Conservation (phyloP, 2,329 filamentous ascomycete genomes). For the Didymella glomerata region DNA sequence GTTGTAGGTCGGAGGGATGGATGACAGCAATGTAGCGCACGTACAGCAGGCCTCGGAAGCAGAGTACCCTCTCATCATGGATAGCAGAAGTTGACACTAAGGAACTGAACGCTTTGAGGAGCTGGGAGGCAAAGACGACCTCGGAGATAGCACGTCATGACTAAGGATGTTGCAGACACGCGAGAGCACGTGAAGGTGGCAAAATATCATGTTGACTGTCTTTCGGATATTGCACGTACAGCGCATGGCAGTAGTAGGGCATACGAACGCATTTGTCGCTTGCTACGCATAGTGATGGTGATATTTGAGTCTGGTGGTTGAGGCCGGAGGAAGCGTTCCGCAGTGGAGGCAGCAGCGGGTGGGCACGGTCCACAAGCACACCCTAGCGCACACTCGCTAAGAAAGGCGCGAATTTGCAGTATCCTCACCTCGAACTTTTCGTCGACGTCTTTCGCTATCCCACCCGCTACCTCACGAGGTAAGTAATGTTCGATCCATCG, state of each 20-base stretch:
- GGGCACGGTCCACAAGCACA: slow-evolving; percentile 18
- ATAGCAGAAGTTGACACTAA: slow-evolving; percentile 6
- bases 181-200: slow-evolving; percentile 35
- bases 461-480: slow-evolving; percentile 47
- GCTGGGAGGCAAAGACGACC: slow-evolving; percentile 23
- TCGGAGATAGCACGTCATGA: slow-evolving; percentile 44
- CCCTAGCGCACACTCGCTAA: slow-evolving; percentile 24
- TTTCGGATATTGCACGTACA: not conserved
- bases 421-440: slow-evolving; percentile 37
- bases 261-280: not conserved
- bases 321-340: slow-evolving; percentile 1
- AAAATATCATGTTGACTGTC: not conserved
- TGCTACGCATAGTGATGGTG: not conserved
- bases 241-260: not conserved
- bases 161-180: slow-evolving; percentile 34
- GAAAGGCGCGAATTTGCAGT: slow-evolving; percentile 30
- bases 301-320: slow-evolving; percentile 12
- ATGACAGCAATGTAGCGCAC: slow-evolving; percentile 69
- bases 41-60: slow-evolving; percentile 69
- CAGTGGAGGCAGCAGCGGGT: not conserved
- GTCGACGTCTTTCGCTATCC: slow-evolving; percentile 31
- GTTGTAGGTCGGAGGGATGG: slow-evolving; percentile 61
- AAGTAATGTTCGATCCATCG: slow-evolving; percentile 42
- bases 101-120: slow-evolving; percentile 12
- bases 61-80: slow-evolving; percentile 19